Conservation (phyloP, 129 eudicot species). For the Flaveria robusta region DNA sequence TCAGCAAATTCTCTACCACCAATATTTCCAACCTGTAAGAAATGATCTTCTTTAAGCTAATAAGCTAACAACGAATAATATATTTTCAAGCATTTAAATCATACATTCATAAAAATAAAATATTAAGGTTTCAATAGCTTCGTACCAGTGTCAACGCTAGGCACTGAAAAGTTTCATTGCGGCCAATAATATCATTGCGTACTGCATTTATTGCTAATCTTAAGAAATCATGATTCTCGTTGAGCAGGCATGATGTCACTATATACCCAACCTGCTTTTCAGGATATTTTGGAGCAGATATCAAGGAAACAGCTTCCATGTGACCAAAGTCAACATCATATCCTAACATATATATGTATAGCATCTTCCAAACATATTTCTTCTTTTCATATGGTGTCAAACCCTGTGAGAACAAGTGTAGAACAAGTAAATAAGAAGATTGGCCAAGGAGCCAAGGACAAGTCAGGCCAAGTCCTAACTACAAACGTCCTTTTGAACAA, state of each 20-base stretch:
- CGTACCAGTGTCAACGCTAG: conserved; percentile 97
- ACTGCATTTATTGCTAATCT: conserved; percentile 96
- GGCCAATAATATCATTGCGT: conserved; percentile 96
- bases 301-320: conserved; percentile 98
- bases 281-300: conserved; percentile 99
- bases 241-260: conserved; percentile 90
- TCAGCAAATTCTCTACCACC: conserved; percentile 99
- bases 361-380: conserved; percentile 99
- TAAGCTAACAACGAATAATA: conserved; percentile 7
- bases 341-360: conserved; percentile 91
- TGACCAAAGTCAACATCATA: conserved; percentile 99
- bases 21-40: conserved; percentile 88
- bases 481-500: conserved; percentile 3
- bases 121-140: conserved; percentile 8
- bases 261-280: conserved; percentile 99
- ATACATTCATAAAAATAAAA: neutral
- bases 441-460: neutral
- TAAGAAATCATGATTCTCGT: conserved; percentile 94
- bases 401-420: conserved; percentile 54
- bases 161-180: conserved; percentile 98
- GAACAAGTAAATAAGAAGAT: conserved; percentile 22
- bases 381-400: conserved; percentile 93
- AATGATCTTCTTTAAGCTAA: conserved; percentile 1
- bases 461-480: neutral
- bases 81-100: conserved; percentile 12